Base-by-base conservation (phyloP, 345 rosid species). In the Rhodamnia argentea region DNA sequence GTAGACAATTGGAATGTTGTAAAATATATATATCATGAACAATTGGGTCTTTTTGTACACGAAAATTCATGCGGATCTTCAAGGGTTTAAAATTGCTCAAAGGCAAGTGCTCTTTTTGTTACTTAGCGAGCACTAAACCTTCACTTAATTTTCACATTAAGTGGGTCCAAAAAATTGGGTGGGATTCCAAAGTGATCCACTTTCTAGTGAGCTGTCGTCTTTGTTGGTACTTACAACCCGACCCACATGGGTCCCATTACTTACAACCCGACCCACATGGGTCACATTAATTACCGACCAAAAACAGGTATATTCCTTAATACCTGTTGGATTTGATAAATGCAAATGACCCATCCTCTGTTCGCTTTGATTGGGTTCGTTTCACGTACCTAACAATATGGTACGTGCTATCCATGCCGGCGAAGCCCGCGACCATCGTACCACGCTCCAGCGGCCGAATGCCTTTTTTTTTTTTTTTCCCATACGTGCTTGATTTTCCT, bases 391-490 rank as follows among this genome's bases (percentile, higher is more conserved):
- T 5, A 70, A 37, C 78, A 37, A 70, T 32, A 47, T 70, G 13
- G 24, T 70, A 9, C 24, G 8, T 0, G 24, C 47, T 18, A 11
- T 37, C 3, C 24, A 37, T 26, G 47, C 24, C 18, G 20, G 78
- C 78, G 16, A 70, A 56, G 60, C 26, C n/a, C 5, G 5, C 5
- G n/a, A 0, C 11, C 24, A 2, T 64, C 78, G 4, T 9, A 1
- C 23, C 44, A 0, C 2, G 29, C 64, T 59, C 5, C 7, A 1
- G 0, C 22, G 3, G 18, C 24, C 3, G 10, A 32, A 70, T 70
- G 20, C 20, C 18, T 4, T 1, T 13, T 32, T 18, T 42, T 42
- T 42, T 42, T 42, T 42, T 40, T 5, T 5, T 5, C 42, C 42
- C 5, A 64, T 15, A 22, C 32, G 15, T 29, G 18, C 76, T 64